Conservation (phyloP, 139 green algal genomes). For the Pleodorina starrii region DNA sequence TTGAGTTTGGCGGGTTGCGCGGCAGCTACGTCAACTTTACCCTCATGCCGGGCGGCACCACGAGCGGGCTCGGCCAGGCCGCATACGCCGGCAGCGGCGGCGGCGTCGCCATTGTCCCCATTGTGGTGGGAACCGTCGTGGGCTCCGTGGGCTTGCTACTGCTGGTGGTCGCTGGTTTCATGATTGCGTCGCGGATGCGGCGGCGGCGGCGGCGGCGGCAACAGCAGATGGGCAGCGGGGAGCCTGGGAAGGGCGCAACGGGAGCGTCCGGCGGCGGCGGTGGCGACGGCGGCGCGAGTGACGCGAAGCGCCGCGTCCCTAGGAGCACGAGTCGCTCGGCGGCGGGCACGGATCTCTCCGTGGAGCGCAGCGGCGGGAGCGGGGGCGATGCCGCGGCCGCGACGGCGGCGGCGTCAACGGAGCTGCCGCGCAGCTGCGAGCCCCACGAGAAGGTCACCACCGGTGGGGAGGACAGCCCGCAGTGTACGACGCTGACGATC, state of each 20-base stretch:
- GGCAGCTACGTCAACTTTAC: conserved; percentile 43
- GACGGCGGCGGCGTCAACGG: not conserved
- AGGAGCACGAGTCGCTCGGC: no score
- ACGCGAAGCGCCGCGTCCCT: no score
- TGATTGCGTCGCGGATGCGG: not conserved
- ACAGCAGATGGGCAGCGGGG: no score
- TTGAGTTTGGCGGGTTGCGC: not conserved
- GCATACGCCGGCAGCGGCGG: no score
- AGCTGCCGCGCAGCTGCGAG: not conserved
- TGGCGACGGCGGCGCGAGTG: no score
- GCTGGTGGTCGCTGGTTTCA: not conserved
- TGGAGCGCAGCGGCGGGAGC: not conserved
- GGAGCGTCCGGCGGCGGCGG: no score
- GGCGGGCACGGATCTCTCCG: not conserved
- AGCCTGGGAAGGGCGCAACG: no score
- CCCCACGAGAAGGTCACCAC: not conserved
- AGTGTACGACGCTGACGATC: not conserved
- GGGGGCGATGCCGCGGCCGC: not conserved
- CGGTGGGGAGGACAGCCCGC: not conserved
- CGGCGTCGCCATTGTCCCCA: not conserved
- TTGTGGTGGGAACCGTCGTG: not conserved
- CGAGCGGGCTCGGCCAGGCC: no score
- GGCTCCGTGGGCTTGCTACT: not conserved
- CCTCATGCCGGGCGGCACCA: not conserved
- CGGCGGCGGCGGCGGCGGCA: no score